A percentile compares a stretch with the other conserved stretches of the same genome.
Conservation (phyloP, 208 protist species). For the Crithidia sp. region DNA sequence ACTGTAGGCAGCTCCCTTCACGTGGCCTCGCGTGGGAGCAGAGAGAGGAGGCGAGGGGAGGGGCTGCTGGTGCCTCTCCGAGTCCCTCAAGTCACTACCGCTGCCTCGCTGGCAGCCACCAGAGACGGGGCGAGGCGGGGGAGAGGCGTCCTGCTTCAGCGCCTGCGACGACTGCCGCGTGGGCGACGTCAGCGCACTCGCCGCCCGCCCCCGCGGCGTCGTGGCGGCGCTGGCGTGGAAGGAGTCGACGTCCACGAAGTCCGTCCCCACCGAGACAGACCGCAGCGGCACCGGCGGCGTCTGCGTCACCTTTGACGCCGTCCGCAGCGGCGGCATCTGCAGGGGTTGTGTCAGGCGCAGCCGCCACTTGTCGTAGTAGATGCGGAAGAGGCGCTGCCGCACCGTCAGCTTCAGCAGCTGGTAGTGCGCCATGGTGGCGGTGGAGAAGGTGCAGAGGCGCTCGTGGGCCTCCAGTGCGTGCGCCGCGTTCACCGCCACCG, state of each 20-base stretch:
- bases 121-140: background rate
- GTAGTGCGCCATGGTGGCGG: conserved; percentile 43
- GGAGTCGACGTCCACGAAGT: conserved; percentile 30
- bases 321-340: background rate
- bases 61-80: background rate
- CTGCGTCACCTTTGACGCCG: background rate
- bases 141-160: background rate
- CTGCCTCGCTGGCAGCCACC: background rate
- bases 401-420: conserved; percentile 44
- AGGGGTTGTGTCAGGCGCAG: background rate
- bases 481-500: conserved; percentile 9
- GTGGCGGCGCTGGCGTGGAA: conserved; percentile 19
- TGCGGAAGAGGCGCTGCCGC: conserved; percentile 39
- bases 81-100: background rate
- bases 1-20: too few species aligned
- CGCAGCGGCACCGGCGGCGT: background rate
- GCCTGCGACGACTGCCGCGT: background rate
- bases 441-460: conserved; percentile 28
- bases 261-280: conserved; percentile 5
- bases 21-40: too few species aligned
- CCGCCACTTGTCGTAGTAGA: conserved; percentile 59
- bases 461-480: conserved; percentile 9
- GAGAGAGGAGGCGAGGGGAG: background rate
- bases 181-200: background rate
- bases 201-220: background rate